These are phyloP conservation scores for Boletus rufocinnamomeus DNA, from an alignment of 768 basidiomycete genomes.

Conservation along the genomic window DNA sequence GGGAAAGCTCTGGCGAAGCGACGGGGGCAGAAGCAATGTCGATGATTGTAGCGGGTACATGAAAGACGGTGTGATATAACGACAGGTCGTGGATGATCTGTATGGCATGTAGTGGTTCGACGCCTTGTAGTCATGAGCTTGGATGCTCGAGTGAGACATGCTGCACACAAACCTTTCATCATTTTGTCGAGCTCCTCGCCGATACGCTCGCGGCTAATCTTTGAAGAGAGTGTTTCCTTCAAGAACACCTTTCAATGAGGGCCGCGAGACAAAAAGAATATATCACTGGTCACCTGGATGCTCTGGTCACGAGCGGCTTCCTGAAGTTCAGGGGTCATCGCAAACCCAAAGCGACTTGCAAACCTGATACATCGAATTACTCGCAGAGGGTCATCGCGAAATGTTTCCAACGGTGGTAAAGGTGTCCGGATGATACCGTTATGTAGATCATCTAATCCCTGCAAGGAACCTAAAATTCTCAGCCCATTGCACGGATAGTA, in stretches of 20 bases:
- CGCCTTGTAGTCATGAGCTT: constrained; percentile 47
- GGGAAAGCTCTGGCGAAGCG: constrained; percentile 41
- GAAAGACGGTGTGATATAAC: constrained; percentile 70
- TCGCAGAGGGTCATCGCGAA: constrained; percentile 90
- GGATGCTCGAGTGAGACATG: constrained; percentile 1
- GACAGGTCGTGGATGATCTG: constrained; percentile 72
- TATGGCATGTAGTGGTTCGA: constrained; percentile 72
- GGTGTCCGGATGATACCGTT: constrained; percentile 86
- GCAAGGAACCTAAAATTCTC: constrained; percentile 9
- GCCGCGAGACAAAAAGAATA: not conserved
- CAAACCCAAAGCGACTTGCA: constrained; percentile 86
- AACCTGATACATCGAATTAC: constrained; percentile 91
- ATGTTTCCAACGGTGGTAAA: constrained; percentile 82
- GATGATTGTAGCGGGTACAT: constrained; percentile 48
- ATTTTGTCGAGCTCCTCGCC: constrained; percentile 95
- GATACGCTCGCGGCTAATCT: constrained; percentile 89
- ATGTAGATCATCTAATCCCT: constrained; percentile 86
- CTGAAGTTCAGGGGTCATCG: constrained; percentile 66
- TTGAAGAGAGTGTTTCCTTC: constrained; percentile 66
- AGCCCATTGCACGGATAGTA: constrained; percentile 4
- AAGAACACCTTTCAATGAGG: not conserved
- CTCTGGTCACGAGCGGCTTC: constrained; percentile 58
- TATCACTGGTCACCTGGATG: constrained; percentile 55
- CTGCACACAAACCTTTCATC: constrained; percentile 65
- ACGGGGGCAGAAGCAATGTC: constrained; percentile 48